These are phyloP conservation scores for Chlorociboria aeruginascens DNA, from an alignment of 495 filamentous ascomycete genomes.

Conservation along the genomic window DNA sequence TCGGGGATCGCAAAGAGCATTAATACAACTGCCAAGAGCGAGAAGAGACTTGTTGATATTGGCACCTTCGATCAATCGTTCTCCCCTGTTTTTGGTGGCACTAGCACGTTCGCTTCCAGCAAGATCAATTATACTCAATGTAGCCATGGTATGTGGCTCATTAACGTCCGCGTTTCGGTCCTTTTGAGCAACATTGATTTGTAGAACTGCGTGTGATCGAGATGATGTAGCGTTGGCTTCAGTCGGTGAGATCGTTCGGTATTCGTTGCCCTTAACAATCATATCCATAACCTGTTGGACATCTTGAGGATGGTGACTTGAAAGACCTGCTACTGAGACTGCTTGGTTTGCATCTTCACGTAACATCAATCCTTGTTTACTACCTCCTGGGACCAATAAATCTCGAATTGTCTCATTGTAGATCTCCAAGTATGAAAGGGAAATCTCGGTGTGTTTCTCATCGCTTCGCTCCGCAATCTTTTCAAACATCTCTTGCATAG, in stretches of 20 bases:
- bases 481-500: constrained; percentile 97
- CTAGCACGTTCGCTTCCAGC: constrained; percentile 94
- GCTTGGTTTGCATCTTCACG: constrained; percentile 90
- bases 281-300: constrained; percentile 98
- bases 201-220: constrained; percentile 94
- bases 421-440: constrained; percentile 94
- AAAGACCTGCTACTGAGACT: constrained; percentile 84
- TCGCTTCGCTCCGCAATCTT: constrained; percentile 73
- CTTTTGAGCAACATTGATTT: constrained; percentile 91
- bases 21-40: constrained; percentile 94
- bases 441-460: constrained; percentile 82
- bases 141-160: constrained; percentile 96
- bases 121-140: constrained; percentile 93
- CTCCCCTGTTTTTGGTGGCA: constrained; percentile 92
- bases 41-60: constrained; percentile 99
- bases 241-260: constrained; percentile 90
- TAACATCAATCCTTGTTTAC: constrained; percentile 81
- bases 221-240: constrained; percentile 97
- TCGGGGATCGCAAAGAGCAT: constrained; percentile 88
- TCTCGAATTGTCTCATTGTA: constrained; percentile 99
- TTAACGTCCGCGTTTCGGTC: constrained; percentile 88
- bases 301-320: constrained; percentile 72
- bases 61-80: constrained; percentile 82
- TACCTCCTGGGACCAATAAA: constrained; percentile 73
- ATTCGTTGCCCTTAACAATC: constrained; percentile 91